phyloP scores from a whole-genome alignment of 73 alveolate species.

The Urostyla sp. region DNA sequence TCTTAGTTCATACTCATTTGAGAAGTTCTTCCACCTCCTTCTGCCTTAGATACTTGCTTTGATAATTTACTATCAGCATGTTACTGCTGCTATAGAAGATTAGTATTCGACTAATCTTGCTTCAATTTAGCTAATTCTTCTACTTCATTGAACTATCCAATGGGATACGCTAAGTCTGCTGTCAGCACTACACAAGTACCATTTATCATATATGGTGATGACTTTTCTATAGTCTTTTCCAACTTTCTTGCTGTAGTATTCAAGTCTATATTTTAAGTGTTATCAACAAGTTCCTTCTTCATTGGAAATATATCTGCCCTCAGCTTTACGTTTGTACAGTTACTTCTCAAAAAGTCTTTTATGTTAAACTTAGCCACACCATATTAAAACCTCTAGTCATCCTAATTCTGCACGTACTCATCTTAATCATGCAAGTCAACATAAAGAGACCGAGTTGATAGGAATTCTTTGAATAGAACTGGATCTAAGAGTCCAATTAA shows the following conservation, averaged over 20 bases:
- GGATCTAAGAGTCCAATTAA: constrained; percentile 64
- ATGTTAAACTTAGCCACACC: constrained; percentile 70
- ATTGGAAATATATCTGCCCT: constrained; percentile 75
- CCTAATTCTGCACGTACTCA: constrained; percentile 61
- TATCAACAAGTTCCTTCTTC: constrained; percentile 49
- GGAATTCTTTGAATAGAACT: constrained; percentile 46
- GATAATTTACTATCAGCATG: no score
- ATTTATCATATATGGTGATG: constrained; percentile 66
- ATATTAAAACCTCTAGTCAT: constrained; percentile 47
- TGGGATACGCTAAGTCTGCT: constrained; percentile 57
- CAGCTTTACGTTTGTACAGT: constrained; percentile 55
- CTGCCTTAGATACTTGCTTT: not conserved
- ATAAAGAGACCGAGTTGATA: constrained; percentile 47
- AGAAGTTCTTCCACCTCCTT: not conserved
- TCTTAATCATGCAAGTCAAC: constrained; percentile 76
- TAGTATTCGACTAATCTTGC: no score
- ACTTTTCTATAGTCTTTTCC: constrained; percentile 66
- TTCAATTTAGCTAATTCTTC: no score
- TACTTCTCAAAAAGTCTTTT: constrained; percentile 62
- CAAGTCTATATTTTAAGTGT: constrained; percentile 62
- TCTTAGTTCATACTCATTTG: not conserved
- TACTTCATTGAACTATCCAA: constrained; percentile 60
- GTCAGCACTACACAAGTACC: constrained; percentile 59
- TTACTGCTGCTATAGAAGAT: no score
- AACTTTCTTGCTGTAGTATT: constrained; percentile 73